These are phyloP conservation scores for Aspergillus versicolor DNA, from an alignment of 2,329 filamentous ascomycete genomes.

Conservation along the genomic window DNA sequence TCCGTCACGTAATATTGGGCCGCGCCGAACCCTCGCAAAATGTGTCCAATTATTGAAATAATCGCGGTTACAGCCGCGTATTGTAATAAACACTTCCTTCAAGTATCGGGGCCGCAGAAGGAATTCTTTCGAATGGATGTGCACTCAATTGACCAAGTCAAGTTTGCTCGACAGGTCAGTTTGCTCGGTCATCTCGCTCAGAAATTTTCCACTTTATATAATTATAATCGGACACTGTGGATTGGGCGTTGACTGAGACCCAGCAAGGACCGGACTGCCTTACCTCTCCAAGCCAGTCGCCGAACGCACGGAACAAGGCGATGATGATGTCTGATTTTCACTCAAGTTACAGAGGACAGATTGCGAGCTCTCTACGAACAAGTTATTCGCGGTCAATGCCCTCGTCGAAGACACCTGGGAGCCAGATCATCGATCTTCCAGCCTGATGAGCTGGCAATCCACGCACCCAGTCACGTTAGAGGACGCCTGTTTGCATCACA, in stretches of 20 bases:
- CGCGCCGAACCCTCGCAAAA: background rate
- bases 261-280: constrained; percentile 8
- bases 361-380: background rate
- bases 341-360: background rate
- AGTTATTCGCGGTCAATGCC: background rate
- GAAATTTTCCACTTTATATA: background rate
- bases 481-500: background rate
- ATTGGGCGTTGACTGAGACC: background rate
- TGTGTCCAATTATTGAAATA: background rate
- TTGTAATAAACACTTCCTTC: background rate
- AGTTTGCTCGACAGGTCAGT: background rate
- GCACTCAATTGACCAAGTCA: background rate
- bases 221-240: background rate
- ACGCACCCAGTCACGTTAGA: background rate
- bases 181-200: background rate
- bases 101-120: too few relatives aligned
- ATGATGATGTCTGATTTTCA: background rate
- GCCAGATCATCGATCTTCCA: constrained; percentile 1
- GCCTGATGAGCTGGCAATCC: constrained; percentile 9
- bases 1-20: constrained; percentile 10
- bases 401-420: background rate
- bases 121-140: background rate
- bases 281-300: constrained; percentile 3
- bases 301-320: background rate
- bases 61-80: background rate